Evolutionary conservation across 176 grass and related monocot species (phyloP), one percentile per base, ranked within the genome.

Genomic region (Canna indica): DNA sequence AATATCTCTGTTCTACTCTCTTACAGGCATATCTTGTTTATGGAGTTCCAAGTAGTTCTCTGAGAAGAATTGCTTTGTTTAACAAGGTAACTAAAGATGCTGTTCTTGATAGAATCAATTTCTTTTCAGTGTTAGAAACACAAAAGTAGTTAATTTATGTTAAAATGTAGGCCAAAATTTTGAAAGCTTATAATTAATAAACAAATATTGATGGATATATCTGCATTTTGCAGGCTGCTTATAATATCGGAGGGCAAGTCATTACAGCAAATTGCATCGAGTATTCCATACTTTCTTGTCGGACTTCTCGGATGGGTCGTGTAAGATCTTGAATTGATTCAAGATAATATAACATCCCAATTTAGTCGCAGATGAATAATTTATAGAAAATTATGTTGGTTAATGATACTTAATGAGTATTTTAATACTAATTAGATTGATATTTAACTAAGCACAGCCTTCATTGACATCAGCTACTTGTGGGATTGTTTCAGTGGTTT

Each of bases 211-310:
- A 2, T 28, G 50, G 52, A 24, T 47, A 7, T 31, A 11, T 52
- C n/a, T 50, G 54, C 47, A 25, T 84, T 28, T 57, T 77, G 9
- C 82, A 93, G 94, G 94, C 94, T 70, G 94, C 94, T 45, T 99
- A 99, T 69, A 99, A 92, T 54, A 80, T 93, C 46, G 94, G 86
- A 72, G 86, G 89, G 1, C 84, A 87, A 79, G 71, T 82, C 11
- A 81, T 99, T n/a, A 99, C 94, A 0, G 86, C 89, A 31, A 89
- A 99, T 67, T 85, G 83, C 69, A 90, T 99, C 14, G 94, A 99
- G 41, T 76, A 93, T 6, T 82, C 77, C n/a, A 76, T 99, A 11
- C 11, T 99, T 50, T 76, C 84, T 56, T 93, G 87, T 62, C 83
- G 47, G 46, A 87, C 94, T 63, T 80, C 84, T 14, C 82, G 84